Conservation (phyloP, 2,329 filamentous ascomycete genomes). For the Grosmannia penicillata region DNA sequence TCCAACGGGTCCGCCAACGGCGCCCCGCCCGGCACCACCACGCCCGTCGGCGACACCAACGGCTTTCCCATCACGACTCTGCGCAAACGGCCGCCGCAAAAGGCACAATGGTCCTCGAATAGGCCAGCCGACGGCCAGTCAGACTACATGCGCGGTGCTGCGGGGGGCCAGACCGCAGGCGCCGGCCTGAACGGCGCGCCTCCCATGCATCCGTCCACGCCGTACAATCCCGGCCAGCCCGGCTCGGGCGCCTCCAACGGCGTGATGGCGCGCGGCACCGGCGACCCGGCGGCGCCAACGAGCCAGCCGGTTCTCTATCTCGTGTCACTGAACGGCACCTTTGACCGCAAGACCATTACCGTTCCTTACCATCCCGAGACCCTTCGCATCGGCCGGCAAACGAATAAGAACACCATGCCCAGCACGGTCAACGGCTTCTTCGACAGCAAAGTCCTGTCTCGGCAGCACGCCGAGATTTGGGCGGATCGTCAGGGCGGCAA, state of each 20-base stretch:
- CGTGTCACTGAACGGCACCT: conserved; percentile 84
- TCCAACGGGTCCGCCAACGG: conserved; percentile 48
- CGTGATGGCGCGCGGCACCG: conserved; percentile 46
- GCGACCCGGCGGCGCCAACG: conserved; percentile 32
- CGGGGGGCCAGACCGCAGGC: conserved; percentile 21
- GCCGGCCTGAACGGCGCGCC: conserved; percentile 26
- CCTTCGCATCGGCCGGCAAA: conserved; percentile 86
- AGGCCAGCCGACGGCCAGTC: conserved; percentile 31
- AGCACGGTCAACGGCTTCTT: conserved; percentile 90
- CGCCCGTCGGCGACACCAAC: conserved; percentile 27
- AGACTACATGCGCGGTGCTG: conserved; percentile 29
- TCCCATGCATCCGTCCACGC: conserved; percentile 21
- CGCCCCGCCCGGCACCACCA: conserved; percentile 18
- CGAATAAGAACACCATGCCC: conserved; percentile 89
- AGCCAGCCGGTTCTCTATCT: conserved; percentile 71
- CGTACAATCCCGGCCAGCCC: conserved; percentile 20
- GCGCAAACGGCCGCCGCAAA: conserved; percentile 33
- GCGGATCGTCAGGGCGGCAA: conserved; percentile 63
- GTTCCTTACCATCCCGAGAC: conserved; percentile 92
- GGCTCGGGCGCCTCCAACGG: conserved; percentile 27
- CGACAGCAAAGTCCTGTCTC: conserved; percentile 91
- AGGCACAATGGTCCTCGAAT: conserved; percentile 32
- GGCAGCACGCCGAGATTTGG: conserved; percentile 94
- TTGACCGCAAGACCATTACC: conserved; percentile 90
- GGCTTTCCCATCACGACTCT: conserved; percentile 34